Percentiles rank a stretch among this genome's conserved stretches.
Conservation (phyloP, 306 rosid genomes). For the Lotus japonicus region DNA sequence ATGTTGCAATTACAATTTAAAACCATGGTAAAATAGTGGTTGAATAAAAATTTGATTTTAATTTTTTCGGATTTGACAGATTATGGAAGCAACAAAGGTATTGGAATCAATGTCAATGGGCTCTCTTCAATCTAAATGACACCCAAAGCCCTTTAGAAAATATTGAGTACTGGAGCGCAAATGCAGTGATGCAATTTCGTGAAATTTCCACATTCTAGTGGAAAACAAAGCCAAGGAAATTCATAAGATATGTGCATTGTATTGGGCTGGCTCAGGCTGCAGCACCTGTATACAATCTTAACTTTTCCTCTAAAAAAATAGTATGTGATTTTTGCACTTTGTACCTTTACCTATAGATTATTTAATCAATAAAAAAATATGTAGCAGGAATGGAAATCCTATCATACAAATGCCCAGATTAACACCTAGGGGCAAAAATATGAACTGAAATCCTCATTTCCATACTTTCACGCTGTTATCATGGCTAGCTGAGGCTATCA, state of each 20-base stretch:
- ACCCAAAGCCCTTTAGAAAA: background rate
- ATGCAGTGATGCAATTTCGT: background rate
- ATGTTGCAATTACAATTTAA: too few species aligned
- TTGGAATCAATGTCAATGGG: too few species aligned
- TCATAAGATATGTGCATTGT: background rate
- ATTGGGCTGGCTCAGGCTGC: background rate
- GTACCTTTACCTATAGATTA: background rate
- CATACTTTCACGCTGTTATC: conserved; percentile 55
- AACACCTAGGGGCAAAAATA: background rate
- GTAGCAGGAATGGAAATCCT: background rate
- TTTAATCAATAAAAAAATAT: background rate
- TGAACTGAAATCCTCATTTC: conserved; percentile 34
- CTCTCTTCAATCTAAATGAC: too few species aligned
- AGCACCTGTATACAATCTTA: background rate
- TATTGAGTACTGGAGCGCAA: background rate
- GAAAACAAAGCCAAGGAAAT: background rate
- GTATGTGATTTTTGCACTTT: background rate
- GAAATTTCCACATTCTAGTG: background rate
- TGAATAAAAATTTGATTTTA: too few species aligned
- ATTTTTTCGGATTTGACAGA: too few species aligned
- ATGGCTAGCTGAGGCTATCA: conserved; percentile 60
- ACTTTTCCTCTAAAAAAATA: background rate
- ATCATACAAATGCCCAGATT: background rate
- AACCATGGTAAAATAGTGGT: too few species aligned
- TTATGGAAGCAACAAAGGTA: too few species aligned